Evolutionary conservation across 2,329 filamentous ascomycete species (phyloP), one percentile per base, ranked within the genome.

Genomic region (Cladorrhinum sp.): DNA sequence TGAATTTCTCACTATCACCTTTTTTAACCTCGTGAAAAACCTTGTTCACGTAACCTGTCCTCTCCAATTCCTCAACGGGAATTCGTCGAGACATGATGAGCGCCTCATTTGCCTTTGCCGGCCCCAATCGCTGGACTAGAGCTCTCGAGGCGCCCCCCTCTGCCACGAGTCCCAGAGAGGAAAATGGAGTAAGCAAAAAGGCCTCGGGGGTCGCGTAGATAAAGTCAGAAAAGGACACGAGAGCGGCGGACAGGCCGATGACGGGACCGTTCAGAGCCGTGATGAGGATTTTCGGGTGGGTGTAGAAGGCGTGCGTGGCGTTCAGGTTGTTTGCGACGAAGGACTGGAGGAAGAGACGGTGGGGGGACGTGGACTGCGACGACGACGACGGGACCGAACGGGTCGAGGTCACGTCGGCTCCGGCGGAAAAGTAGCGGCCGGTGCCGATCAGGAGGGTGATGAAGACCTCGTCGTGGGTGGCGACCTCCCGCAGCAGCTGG

Each of bases 271-370:
- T 98, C 66, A 98, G 87, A 0, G 91, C 95, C 0, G 88, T 88
- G 62, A 98, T 84, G 23, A 98, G 89, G 76, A 98, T 90, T 78
- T 98, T 97, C 68, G 92, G 91, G 77, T 98, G 95, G 13, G 87
- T 88, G 79, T 95, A 93, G 79, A 98, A 96, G 68, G 92, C 88
- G 69, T 91, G 88, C 1, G 93, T 95, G 69, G 91, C 84, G 81
- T 96, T 90, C 59, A 97, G 84, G 80, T 98, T 98, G 81, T 90
- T 89, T 67, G 88, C 81, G 10, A 91, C 89, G 76, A 98, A 96
- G 71, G 73, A 79, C 55, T 83, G 81, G 36, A 96, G 83, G 78
- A 86, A 87, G 67, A 85, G 79, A 56, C 73, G 72, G 70, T 81
- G 78, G 76, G 58, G 27, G 3, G 54, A 24, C 3, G 16, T 16